Percentiles rank a stretch among this genome's conserved stretches.
Conservation (phyloP, 441 rosid species). For the Bocquillonia castaneifolia region DNA sequence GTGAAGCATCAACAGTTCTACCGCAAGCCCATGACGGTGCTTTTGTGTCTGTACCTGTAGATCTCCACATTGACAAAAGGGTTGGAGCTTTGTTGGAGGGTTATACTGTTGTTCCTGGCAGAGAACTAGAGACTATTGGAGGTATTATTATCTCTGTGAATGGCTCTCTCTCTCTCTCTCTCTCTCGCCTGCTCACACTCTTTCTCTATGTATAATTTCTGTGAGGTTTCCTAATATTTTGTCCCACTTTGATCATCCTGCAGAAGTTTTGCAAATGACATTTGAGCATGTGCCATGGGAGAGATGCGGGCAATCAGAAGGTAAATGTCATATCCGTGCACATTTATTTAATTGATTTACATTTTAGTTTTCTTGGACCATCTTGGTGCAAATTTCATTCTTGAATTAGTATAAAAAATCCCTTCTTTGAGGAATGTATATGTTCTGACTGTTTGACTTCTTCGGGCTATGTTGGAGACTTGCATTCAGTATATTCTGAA, state of each 20-base stretch:
- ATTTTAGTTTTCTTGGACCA: neutral
- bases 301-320: conserved; percentile 53
- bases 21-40: conserved; percentile 29
- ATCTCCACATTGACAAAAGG: conserved; percentile 70
- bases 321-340: conserved; percentile 29
- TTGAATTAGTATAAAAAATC: too few species aligned
- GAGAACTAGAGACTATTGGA: conserved; percentile 75
- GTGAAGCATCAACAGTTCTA: conserved; percentile 34
- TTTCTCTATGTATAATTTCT: neutral
- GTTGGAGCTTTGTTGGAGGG: conserved; percentile 74
- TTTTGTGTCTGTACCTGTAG: conserved; percentile 33
- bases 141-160: conserved; percentile 42
- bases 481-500: neutral
- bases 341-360: neutral
- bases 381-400: neutral
- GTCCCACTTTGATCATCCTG: conserved; percentile 19
- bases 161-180: neutral
- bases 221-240: conserved; percentile 18
- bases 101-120: conserved; percentile 59
- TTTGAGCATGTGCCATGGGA: conserved; percentile 51
- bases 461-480: neutral
- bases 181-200: neutral
- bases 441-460: neutral
- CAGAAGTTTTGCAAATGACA: conserved; percentile 73
- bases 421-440: neutral